Conservation (phyloP, 2,329 filamentous ascomycete species). For the Podosphaera xanthii region DNA sequence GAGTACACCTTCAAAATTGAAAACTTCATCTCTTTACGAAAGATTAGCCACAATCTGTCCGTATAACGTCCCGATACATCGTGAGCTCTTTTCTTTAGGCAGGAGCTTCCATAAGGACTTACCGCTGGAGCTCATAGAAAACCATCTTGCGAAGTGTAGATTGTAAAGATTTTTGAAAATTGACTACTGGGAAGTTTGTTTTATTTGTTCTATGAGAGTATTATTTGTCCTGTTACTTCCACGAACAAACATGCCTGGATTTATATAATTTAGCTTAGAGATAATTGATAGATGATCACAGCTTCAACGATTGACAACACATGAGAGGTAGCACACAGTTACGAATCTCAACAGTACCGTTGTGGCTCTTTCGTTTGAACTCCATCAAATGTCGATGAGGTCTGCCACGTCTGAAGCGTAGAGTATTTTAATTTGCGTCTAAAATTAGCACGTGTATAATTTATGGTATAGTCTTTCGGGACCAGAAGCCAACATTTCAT, state of each 20-base stretch:
- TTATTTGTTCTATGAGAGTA: neutral
- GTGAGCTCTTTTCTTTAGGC: neutral
- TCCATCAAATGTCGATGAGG: neutral
- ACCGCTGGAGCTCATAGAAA: neutral
- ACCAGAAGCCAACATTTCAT: too few relatives aligned
- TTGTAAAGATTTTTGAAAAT: neutral
- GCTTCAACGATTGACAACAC: neutral
- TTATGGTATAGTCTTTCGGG: neutral
- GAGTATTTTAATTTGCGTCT: neutral
- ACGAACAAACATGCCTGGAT: neutral
- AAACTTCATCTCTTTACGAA: neutral
- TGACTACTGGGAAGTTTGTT: neutral
- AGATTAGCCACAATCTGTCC: neutral
- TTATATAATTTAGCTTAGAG: neutral
- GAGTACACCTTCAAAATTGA: neutral
- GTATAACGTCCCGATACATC: neutral
- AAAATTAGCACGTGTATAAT: neutral
- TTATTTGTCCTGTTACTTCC: neutral
- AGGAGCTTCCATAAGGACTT: neutral
- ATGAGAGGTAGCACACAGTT: neutral
- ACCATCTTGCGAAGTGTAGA: neutral
- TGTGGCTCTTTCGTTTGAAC: neutral
- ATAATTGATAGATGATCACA: neutral
- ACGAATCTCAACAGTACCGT: neutral
- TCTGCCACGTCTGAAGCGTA: neutral